phyloP scores from a whole-genome alignment of 768 basidiomycete species.

The Suillus variegatus region DNA sequence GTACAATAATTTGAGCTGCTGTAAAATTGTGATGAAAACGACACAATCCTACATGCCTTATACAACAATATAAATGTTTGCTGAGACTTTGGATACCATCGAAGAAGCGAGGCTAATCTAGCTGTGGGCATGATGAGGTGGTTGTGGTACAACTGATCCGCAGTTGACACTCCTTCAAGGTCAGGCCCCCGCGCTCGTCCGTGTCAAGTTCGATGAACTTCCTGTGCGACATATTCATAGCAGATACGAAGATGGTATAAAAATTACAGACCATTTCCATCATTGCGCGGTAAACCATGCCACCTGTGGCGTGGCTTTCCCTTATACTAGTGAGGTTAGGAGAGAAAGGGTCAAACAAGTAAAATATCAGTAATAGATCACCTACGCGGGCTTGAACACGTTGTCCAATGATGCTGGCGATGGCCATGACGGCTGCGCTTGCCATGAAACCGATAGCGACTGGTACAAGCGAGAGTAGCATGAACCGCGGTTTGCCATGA shows the following conservation, averaged over 20 bases:
- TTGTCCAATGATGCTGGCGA: neutral
- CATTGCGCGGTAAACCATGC: neutral
- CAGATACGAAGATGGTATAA: neutral
- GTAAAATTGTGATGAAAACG: neutral
- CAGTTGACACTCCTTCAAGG: neutral
- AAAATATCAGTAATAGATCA: neutral
- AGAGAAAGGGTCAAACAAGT: neutral
- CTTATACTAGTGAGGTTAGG: neutral
- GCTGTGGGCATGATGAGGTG: no score
- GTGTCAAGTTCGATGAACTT: neutral
- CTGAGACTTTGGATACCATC: neutral
- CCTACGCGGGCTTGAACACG: neutral
- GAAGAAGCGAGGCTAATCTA: neutral
- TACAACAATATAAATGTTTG: neutral
- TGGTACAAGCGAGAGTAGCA: slow-evolving; percentile 1
- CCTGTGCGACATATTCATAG: neutral
- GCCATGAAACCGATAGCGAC: neutral
- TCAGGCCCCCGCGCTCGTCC: neutral
- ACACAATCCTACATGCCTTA: neutral
- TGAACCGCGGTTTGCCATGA: neutral
- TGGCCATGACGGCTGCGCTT: neutral
- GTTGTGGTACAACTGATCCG: neutral
- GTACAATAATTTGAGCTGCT: neutral
- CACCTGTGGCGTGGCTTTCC: neutral
- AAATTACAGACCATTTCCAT: neutral